Evolutionary conservation across 1,139 yeast genomes (phyloP), one percentile per base, ranked within the genome.

Genomic region (Komagataea norvegica): DNA sequence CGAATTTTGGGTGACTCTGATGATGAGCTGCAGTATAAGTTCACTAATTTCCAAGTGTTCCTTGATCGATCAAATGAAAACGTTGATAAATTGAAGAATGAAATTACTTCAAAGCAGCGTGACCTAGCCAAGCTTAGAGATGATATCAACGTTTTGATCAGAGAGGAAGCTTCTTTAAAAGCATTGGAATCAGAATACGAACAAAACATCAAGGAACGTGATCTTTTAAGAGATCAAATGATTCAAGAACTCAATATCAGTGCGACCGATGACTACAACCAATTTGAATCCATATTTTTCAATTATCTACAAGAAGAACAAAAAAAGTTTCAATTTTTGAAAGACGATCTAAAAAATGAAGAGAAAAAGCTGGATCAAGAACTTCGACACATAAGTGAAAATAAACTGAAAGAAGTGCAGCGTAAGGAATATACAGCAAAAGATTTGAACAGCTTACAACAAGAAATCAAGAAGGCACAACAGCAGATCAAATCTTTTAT

Each of bases 131-230:
- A 33, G 0, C 34, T 55, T 3, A 64, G 77, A 34, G 51, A 51
- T 1, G 50, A 59, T 6, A 66, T 69, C 37, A 72, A 73, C 45
- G 57, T 57, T 2, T 55, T 67, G 16, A 68, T 74, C 7, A 62
- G 77, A 23, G 54, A 65, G 33, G 77, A 77, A 46, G 95, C 93
- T 3, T 72, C 77, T 33, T 60, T 80, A 34, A 66, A 65, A 38
- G 74, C 79, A 0, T 70, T 72, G 29, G 67, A 67, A 34, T 63
- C 62, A 3, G 63, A 62, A 6, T 60, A 67, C 43, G 51, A 61
- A 14, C 44, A 46, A 8, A 65, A 68, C 37, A 21, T 56, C 16
- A 19, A 46, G 5, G 43, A 40, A 3, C 43, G 66, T 26, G 47
- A 50, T 24, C 44, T 44, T 1, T 31, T 61, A 3, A 34, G 52